Conservation (phyloP, 169 alveolate genomes). For the Theileria orientalis region DNA sequence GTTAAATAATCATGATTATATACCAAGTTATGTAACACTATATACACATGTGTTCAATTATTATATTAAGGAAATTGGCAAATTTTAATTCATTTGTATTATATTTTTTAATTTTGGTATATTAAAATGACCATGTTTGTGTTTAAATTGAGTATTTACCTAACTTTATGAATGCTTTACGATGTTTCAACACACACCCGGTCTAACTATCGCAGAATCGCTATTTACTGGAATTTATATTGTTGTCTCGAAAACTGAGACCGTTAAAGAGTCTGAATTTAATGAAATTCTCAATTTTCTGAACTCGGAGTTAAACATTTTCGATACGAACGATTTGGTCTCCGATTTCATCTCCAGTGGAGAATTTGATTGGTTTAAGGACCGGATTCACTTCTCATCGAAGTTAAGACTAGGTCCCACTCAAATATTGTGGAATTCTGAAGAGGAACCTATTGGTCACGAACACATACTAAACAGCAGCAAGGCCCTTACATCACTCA, state of each 20-base stretch:
- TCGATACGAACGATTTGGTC: neutral
- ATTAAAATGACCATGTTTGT: too few species aligned
- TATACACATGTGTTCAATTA: too few species aligned
- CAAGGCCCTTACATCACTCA: neutral
- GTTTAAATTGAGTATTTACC: too few species aligned
- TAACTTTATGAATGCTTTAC: too few species aligned
- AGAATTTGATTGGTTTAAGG: neutral
- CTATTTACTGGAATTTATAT: neutral
- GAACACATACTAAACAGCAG: neutral
- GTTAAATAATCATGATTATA: too few species aligned
- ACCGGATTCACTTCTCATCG: neutral
- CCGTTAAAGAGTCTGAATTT: neutral
- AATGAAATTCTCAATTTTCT: neutral
- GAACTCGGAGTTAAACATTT: neutral
- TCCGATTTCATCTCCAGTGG: neutral
- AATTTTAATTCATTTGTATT: too few species aligned
- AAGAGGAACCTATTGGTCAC: neutral
- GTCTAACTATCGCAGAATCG: neutral
- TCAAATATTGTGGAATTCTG: neutral
- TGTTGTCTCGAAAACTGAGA: neutral
- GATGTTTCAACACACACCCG: neutral
- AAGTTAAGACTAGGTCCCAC: constrained; percentile 12
- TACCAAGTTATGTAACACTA: too few species aligned
- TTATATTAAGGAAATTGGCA: too few species aligned
- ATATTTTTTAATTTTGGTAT: too few species aligned